These are phyloP conservation scores for Hibiscus syriacus DNA, from an alignment of 345 rosid genomes.

Conservation along the genomic window DNA sequence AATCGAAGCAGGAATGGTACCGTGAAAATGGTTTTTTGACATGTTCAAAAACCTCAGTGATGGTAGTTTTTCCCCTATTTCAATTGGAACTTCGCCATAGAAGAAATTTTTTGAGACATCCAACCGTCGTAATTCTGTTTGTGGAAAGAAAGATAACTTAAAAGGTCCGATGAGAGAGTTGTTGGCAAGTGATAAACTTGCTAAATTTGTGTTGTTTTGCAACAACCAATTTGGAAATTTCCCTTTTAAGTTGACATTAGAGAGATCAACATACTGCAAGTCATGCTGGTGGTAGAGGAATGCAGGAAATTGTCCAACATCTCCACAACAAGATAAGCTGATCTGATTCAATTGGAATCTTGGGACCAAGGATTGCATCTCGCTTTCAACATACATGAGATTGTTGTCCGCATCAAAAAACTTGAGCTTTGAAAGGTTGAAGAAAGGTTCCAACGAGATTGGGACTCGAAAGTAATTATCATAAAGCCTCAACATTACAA, in stretches of 20 bases:
- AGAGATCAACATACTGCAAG: neutral
- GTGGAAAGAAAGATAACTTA: neutral
- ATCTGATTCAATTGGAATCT: neutral
- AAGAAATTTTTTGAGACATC: neutral
- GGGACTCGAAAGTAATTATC: neutral
- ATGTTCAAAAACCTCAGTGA: neutral
- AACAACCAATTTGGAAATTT: neutral
- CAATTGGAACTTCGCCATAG: neutral
- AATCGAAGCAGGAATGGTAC: slow-evolving; percentile 14
- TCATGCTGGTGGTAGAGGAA: neutral
- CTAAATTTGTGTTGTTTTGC: neutral
- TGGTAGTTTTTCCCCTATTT: slow-evolving; percentile 11
- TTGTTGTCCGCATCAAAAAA: neutral
- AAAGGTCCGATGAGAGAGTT: neutral
- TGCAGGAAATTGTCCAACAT: neutral
- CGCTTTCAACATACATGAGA: neutral
- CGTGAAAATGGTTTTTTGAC: slow-evolving; percentile 9
- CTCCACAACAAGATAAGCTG: neutral
- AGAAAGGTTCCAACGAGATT: neutral
- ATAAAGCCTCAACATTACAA: neutral
- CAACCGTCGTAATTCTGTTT: no score
- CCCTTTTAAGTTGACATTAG: neutral
- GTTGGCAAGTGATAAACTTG: neutral
- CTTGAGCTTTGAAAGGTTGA: neutral
- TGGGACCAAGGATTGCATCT: neutral